Evolutionary conservation across 345 rosid species (phyloP), one percentile per base, ranked within the genome.

Genomic region (Lumnitzera racemosa): DNA sequence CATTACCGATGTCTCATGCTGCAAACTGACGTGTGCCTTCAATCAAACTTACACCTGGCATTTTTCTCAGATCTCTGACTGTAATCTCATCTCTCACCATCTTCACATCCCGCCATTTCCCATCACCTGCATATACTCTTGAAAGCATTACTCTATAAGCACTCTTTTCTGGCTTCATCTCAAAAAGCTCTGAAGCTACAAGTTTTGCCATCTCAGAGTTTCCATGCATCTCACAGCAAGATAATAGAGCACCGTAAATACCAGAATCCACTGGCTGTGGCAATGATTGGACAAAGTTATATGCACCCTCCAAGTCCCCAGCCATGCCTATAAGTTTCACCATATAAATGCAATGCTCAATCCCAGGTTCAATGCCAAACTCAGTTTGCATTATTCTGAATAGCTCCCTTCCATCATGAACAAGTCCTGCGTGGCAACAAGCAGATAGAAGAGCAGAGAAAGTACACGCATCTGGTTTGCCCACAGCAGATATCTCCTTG

Each of bases 341-440:
- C 15, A 87, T 63, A 80, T 92, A 74, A 68, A 92, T 77, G 49
- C 76, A 72, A 78, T 92, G 98, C 70, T 87, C 90, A 0, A 82
- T 74, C 66, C 61, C 29, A 15, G 91, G 76, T 59, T 74, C 76
- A 62, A 92, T 69, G 47, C 74, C 63, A 79, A 82, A 92, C 57
- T 92, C 91, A 51, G 72, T 73, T 60, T 54, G 69, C 96, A 92
- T 92, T 65, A 76, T 74, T 71, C 71, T 65, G 71, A 89, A 84
- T 29, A 84, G 64, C 67, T 77, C 79, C 69, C 57, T 64, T 25
- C 94, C 98, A 24, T 78, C 76, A 41, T 69, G 16, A 60, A 83
- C 76, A 55, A 82, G 84, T 65, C 96, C 97, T 3, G 81, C 71
- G 69, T 92, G 97, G 61, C 91, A 87, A 72, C 96, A 92, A 56